A percentile compares a stretch with the other conserved stretches of the same genome.
Conservation (phyloP, 176 grass and related monocot species). For the Paspalum notatum region DNA sequence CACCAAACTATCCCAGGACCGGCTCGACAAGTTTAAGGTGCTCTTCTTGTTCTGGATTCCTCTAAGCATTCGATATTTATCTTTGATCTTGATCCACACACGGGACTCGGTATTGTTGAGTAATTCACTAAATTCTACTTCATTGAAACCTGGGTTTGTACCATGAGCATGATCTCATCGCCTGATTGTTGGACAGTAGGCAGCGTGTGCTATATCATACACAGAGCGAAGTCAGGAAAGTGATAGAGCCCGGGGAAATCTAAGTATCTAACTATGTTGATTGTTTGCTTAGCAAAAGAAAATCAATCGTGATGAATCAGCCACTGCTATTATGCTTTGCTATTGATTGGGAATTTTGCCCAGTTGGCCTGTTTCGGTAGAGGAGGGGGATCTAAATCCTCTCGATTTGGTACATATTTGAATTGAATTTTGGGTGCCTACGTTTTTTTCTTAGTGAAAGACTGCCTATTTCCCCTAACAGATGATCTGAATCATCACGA, state of each 20-base stretch:
- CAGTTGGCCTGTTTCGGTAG: not conserved
- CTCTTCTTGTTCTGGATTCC: slow-evolving; percentile 21
- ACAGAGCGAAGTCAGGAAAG: too few species aligned
- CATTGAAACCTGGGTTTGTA: not conserved
- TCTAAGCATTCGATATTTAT: not conserved
- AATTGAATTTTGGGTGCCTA: not conserved
- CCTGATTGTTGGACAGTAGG: not conserved
- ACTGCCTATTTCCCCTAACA: too few species aligned
- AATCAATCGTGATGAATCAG: not conserved
- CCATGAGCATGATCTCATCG: not conserved
- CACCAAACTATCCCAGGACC: slow-evolving; percentile 62
- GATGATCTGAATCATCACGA: not conserved
- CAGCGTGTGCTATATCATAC: too few species aligned
- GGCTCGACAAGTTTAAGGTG: slow-evolving; percentile 79
- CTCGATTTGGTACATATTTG: not conserved
- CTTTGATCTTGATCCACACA: not conserved
- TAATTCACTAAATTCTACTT: not conserved
- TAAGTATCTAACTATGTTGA: too few species aligned
- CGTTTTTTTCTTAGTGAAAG: too few species aligned
- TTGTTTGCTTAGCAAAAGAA: too few species aligned
- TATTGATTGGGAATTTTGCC: not conserved
- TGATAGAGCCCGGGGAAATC: too few species aligned
- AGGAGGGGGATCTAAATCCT: not conserved
- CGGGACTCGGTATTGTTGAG: not conserved
- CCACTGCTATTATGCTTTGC: not conserved